Conservation (phyloP, 164 flowering plant species). For the Brasenia schreberi region DNA sequence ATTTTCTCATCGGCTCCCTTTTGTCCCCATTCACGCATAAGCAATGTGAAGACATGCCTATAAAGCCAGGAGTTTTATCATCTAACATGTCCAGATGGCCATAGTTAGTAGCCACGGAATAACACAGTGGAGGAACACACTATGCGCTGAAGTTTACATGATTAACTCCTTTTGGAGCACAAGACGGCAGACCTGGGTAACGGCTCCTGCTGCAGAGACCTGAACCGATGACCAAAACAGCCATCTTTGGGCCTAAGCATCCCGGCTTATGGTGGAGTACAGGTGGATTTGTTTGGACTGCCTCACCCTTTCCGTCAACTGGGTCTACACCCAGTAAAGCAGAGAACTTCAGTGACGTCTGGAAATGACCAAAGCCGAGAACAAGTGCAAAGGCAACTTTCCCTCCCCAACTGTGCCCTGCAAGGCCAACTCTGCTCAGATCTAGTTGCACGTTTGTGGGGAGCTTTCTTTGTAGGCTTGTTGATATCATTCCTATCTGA, state of each 20-base stretch:
- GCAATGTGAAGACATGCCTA: conserved; percentile 52
- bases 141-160: conserved; percentile 59
- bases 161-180: conserved; percentile 83
- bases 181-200: conserved; percentile 56
- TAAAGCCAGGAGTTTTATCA: conserved; percentile 63
- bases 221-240: conserved; percentile 60
- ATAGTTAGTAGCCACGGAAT: conserved; percentile 62
- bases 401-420: conserved; percentile 87
- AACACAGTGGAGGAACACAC: conserved; percentile 42
- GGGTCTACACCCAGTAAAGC: conserved; percentile 88
- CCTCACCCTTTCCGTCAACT: conserved; percentile 76
- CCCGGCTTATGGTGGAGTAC: conserved; percentile 65
- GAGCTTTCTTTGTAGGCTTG: conserved; percentile 29
- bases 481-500: conserved; percentile 51
- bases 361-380: conserved; percentile 14
- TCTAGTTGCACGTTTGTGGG: conserved; percentile 35
- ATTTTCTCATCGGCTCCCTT: conserved; percentile 85
- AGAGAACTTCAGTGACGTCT: conserved; percentile 30
- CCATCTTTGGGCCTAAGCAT: conserved; percentile 48
- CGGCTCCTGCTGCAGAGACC: conserved; percentile 18
- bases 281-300: conserved; percentile 66
- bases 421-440: conserved; percentile 37
- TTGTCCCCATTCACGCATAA: conserved; percentile 69
- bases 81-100: conserved; percentile 85
- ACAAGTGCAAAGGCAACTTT: conserved; percentile 71